phyloP scores from a whole-genome alignment of 2,329 filamentous ascomycete species.

The Trichothecium sympodiale region DNA sequence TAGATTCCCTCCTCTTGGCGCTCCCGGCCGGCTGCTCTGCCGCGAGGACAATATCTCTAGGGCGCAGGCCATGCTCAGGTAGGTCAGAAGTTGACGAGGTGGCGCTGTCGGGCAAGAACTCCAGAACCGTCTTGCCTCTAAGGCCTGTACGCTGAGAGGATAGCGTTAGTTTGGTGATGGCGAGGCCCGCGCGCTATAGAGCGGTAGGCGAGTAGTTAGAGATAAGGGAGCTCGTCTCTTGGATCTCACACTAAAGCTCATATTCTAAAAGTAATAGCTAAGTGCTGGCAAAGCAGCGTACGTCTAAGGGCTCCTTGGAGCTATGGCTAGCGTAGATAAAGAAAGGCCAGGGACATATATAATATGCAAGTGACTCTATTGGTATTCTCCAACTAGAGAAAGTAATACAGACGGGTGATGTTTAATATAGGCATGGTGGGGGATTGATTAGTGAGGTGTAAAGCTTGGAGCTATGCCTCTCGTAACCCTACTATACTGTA shows the following conservation, averaged over 20 bases:
- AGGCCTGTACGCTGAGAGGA: slow-evolving; percentile 74
- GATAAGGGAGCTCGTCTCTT: slow-evolving; percentile 57
- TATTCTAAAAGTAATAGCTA: slow-evolving; percentile 60
- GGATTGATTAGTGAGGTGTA: no score
- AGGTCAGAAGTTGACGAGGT: slow-evolving; percentile 43
- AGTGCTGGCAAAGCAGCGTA: slow-evolving; percentile 56
- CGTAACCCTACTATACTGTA: no score
- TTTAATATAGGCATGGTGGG: not conserved
- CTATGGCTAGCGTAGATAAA: no score
- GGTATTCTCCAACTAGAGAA: no score
- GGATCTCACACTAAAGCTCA: slow-evolving; percentile 63
- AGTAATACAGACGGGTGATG: no score
- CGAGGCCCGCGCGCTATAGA: slow-evolving; percentile 67
- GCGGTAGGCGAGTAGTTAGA: slow-evolving; percentile 55
- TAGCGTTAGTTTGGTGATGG: slow-evolving; percentile 65
- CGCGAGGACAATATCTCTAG: slow-evolving; percentile 68
- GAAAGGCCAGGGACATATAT: no score
- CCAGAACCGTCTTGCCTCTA: slow-evolving; percentile 81
- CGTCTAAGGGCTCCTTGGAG: slow-evolving; percentile 37
- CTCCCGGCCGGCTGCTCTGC: slow-evolving; percentile 63
- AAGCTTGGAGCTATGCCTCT: no score
- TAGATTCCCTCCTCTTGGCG: slow-evolving; percentile 62
- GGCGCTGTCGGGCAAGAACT: slow-evolving; percentile 65
- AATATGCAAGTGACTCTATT: no score
- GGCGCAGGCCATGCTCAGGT: slow-evolving; percentile 63